These are phyloP conservation scores for Zasmidium citrigriseum DNA, from an alignment of 2,329 filamentous ascomycete genomes.

Conservation along the genomic window DNA sequence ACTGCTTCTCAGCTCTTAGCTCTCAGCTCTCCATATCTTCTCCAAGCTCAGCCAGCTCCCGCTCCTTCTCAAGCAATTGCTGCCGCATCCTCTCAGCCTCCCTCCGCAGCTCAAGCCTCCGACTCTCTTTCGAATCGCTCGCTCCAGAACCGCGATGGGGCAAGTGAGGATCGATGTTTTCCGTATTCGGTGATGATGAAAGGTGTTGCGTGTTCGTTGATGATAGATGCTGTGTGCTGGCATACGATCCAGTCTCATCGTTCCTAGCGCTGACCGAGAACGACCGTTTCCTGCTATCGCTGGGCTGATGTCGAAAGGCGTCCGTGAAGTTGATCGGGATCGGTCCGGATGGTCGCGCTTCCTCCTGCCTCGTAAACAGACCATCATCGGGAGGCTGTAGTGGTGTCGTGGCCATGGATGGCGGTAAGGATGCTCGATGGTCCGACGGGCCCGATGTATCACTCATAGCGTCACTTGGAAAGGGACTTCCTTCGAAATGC, in stretches of 20 bases:
- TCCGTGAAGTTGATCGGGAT: constrained; percentile 42
- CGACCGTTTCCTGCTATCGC: constrained; percentile 60
- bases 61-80: constrained; percentile 71
- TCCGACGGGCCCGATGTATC: constrained; percentile 20
- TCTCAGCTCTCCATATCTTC: constrained; percentile 11
- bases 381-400: constrained; percentile 6
- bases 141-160: constrained; percentile 34
- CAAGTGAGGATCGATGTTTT: constrained; percentile 38
- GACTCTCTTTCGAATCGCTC: constrained; percentile 54
- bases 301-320: constrained; percentile 28
- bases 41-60: constrained; percentile 60
- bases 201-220: background rate
- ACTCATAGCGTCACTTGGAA: constrained; percentile 28
- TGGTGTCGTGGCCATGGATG: constrained; percentile 43
- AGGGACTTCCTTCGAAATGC: constrained; percentile 20
- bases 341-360: constrained; percentile 19
- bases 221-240: constrained; percentile 23
- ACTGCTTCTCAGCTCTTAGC: background rate
- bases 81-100: constrained; percentile 78
- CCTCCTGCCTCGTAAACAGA: constrained; percentile 22
- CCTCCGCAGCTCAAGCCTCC: constrained; percentile 65
- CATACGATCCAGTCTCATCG: constrained; percentile 19
- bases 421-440: constrained; percentile 51
- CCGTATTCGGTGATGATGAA: constrained; percentile 16
- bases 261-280: constrained; percentile 52